Evolutionary conservation across 163 green algal species (phyloP).

Genomic region (Coccomyxa subellipsoidea): DNA sequence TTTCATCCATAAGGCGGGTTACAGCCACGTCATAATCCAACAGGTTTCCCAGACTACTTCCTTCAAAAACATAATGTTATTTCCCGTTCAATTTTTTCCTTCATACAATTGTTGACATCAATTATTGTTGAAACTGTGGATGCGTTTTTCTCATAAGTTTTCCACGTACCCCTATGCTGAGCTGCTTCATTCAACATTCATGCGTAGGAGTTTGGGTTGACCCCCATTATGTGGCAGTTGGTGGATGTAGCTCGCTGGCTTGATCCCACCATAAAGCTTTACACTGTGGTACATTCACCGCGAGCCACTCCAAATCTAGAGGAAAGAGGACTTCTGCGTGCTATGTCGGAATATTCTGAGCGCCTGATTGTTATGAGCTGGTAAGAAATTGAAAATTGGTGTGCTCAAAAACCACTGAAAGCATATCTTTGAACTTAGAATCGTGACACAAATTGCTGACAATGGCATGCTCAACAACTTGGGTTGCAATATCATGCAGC

Average conservation of each 20-base stretch:
- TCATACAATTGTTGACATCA: no score
- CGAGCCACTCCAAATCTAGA: not conserved
- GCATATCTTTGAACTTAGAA: not conserved
- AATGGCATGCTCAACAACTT: no score
- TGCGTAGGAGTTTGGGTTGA: conserved; percentile 9
- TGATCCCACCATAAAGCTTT: not conserved
- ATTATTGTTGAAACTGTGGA: no score
- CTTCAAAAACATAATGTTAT: no score
- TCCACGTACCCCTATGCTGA: no score
- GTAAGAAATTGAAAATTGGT: no score
- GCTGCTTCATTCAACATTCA: no score
- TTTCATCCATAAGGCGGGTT: not conserved
- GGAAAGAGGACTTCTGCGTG: not conserved
- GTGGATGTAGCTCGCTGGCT: not conserved
- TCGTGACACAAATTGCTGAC: not conserved
- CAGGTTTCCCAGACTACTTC: not conserved
- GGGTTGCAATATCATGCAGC: no score
- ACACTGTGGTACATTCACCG: conserved; percentile 2
- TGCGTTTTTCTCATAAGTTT: no score
- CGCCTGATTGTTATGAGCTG: not conserved
- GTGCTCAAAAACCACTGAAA: not conserved
- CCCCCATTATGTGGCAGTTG: conserved; percentile 7
- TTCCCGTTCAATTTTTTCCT: no score
- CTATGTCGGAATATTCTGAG: not conserved
- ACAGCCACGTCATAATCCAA: conserved; percentile 11